A percentile compares a stretch with the other conserved stretches of the same genome.
Conservation (phyloP, 2,329 filamentous ascomycete species). For the Colletotrichum eleusines region DNA sequence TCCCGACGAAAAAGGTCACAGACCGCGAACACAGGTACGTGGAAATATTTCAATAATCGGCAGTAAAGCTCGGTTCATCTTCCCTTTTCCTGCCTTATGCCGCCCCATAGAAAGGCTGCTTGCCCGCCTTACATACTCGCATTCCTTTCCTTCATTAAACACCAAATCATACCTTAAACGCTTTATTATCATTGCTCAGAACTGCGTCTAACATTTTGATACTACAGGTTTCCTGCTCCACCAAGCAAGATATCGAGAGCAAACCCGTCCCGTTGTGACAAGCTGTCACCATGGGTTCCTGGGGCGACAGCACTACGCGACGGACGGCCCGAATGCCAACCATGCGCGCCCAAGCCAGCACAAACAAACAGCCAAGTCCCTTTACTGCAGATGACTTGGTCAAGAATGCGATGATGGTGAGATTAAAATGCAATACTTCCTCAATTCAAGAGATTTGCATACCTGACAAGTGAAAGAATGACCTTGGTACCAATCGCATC, state of each 20-base stretch:
- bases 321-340: conserved; percentile 29
- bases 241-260: too few species aligned
- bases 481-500: conserved; percentile 47
- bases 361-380: not conserved
- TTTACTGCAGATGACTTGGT: not conserved
- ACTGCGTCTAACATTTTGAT: not conserved
- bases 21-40: not conserved
- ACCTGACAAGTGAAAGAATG: conserved; percentile 44
- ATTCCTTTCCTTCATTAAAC: not conserved
- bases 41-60: not conserved
- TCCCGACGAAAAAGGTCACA: not conserved
- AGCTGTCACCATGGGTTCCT: conserved; percentile 17
- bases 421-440: not conserved
- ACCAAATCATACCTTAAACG: not conserved
- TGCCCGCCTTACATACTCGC: fast-evolving
- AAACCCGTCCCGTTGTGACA: too few species aligned
- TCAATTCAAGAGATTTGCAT: not conserved
- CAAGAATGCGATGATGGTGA: conserved; percentile 30
- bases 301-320: conserved; percentile 19
- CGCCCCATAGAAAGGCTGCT: not conserved
- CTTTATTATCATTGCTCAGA: not conserved
- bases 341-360: not conserved
- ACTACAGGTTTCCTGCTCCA: not conserved
- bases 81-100: not conserved
- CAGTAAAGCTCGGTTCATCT: not conserved